Evolutionary conservation across 2,329 filamentous ascomycete species (phyloP), one percentile per base, ranked within the genome.

Genomic region (Davidsoniella virescens): DNA sequence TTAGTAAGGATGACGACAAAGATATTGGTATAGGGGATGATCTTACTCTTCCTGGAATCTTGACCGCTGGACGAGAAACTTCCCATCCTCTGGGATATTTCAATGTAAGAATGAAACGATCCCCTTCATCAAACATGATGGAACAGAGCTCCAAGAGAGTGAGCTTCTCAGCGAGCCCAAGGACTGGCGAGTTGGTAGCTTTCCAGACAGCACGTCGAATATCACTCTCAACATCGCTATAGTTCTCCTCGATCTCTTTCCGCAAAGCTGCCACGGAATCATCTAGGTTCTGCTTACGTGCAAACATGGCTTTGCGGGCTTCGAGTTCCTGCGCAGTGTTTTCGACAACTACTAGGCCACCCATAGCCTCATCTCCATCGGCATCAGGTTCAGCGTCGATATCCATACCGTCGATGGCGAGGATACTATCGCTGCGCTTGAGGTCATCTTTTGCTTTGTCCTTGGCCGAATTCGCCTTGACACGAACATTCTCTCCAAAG

Each of bases 201-300:
- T 64, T 67, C 39, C 66, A 66, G 60, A 70, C 64, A 5, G 67
- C 66, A 8, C 60, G 65, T 49, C 63, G 65, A 50, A 68, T 64
- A 41, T 66, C 62, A 25, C 61, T 56, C 49, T 67, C 62, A 17
- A 68, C 62, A 3, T 59, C 58, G 3, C 56, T 57, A 45, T 66
- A 70, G 1, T 62, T 66, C 54, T 67, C 64, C 8, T 68, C 64
- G 65, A 70, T 67, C 55, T 70, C 67, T 54, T 61, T 64, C 43
- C 64, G 63, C 49, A 70, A 50, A 8, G 67, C 67, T 50, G 61
- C 65, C 17, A 70, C 60, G 36, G 82, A 73, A 40, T 73, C 69
- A 47, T 75, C 70, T 18, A 78, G 65, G 58, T 86, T 80, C 57
- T 75, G 72, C 56, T 78, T 78, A 56, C 76, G 75, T 52, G 76